These are phyloP conservation scores for Dothiorella sarmentorum DNA, from an alignment of 2,329 filamentous ascomycete species.

Conservation along the genomic window DNA sequence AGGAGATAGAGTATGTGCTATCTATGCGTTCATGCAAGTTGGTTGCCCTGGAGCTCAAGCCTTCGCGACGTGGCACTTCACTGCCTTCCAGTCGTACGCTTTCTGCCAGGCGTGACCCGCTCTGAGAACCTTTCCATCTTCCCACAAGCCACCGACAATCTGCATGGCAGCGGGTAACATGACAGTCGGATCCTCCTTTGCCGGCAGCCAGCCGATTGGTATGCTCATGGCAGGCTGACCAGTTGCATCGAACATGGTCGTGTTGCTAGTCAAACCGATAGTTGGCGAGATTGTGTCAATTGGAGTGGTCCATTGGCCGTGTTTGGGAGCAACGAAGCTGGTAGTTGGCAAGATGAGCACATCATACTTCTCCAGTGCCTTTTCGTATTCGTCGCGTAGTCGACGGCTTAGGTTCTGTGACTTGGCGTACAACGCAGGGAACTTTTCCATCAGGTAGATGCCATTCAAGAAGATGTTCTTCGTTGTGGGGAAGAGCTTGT, in stretches of 20 bases:
- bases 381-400: slow-evolving; percentile 38
- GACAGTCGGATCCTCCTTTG: slow-evolving; percentile 24
- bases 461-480: slow-evolving; percentile 49
- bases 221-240: slow-evolving; percentile 32
- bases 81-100: slow-evolving; percentile 27
- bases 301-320: slow-evolving; percentile 25
- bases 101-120: slow-evolving; percentile 31
- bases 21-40: no score
- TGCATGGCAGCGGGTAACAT: slow-evolving; percentile 40
- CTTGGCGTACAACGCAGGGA: slow-evolving; percentile 41
- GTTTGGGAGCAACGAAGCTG: slow-evolving; percentile 9
- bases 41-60: neutral
- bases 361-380: slow-evolving; percentile 37
- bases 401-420: slow-evolving; percentile 40
- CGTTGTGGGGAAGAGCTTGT: slow-evolving; percentile 44
- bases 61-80: neutral
- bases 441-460: slow-evolving; percentile 36
- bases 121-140: slow-evolving; percentile 34
- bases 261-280: slow-evolving; percentile 29
- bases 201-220: slow-evolving; percentile 28
- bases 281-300: slow-evolving; percentile 30
- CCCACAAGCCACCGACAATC: slow-evolving; percentile 36
- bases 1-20: no score
- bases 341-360: slow-evolving; percentile 43
- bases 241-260: slow-evolving; percentile 31